Evolutionary conservation across 495 filamentous ascomycete species (phyloP).

Genomic region (Hamigera avellanea): DNA sequence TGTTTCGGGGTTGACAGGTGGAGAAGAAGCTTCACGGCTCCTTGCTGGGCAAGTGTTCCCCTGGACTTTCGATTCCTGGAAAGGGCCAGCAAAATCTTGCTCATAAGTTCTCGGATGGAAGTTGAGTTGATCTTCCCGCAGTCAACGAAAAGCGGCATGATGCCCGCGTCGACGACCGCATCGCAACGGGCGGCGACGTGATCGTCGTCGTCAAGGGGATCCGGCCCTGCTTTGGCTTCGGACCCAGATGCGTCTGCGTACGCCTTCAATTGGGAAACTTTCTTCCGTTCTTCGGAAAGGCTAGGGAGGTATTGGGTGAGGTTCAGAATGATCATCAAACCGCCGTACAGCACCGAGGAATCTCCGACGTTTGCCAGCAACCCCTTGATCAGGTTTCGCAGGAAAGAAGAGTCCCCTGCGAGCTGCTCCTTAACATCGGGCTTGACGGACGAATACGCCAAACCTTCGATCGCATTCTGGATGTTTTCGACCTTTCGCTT

Average conservation of each 20-base stretch:
- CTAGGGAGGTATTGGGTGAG: constrained; percentile 68
- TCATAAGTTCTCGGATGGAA: constrained; percentile 55
- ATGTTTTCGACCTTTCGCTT: constrained; percentile 42
- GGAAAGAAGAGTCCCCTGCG: constrained; percentile 48
- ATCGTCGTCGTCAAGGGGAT: constrained; percentile 60
- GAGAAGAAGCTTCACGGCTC: constrained; percentile 74
- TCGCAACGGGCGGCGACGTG: constrained; percentile 68
- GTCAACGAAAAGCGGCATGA: constrained; percentile 61
- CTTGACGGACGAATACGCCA: constrained; percentile 81
- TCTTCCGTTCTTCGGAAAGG: constrained; percentile 85
- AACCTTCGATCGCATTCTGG: constrained; percentile 73
- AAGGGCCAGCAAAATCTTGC: constrained; percentile 62
- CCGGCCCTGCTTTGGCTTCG: constrained; percentile 35
- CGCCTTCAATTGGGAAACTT: constrained; percentile 77
- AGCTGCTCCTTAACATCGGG: constrained; percentile 74
- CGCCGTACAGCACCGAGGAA: constrained; percentile 70
- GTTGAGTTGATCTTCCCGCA: constrained; percentile 55
- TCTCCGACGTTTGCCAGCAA: constrained; percentile 48
- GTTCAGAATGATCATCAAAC: constrained; percentile 70
- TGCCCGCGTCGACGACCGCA: constrained; percentile 59
- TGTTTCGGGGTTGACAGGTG: constrained; percentile 50
- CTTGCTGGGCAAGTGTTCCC: constrained; percentile 77
- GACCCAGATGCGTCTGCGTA: constrained; percentile 76
- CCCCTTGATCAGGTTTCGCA: constrained; percentile 52
- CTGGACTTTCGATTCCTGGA: constrained; percentile 60